These are phyloP conservation scores for Botryotinia globosa DNA, from an alignment of 2,329 filamentous ascomycete genomes.

Conservation along the genomic window DNA sequence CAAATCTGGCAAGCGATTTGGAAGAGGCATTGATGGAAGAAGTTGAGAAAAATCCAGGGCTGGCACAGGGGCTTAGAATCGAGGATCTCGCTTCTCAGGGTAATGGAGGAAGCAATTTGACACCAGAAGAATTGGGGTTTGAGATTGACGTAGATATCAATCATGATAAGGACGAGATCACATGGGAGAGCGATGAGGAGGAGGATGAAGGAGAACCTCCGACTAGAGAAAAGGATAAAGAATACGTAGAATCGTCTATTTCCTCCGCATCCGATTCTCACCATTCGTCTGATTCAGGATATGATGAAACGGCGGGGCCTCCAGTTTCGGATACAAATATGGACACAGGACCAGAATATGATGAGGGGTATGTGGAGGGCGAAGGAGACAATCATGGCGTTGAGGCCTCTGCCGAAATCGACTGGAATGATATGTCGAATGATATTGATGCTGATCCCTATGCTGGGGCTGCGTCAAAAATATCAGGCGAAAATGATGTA, in stretches of 20 bases:
- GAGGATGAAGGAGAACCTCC: background rate
- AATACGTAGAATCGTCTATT: background rate
- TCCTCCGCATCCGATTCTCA: background rate
- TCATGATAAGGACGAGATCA: background rate
- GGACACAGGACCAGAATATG: background rate
- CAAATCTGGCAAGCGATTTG: slow-evolving; percentile 5
- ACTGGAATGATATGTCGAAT: slow-evolving; percentile 4
- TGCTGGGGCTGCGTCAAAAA: background rate
- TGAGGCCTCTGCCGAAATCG: background rate
- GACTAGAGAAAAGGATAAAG: background rate
- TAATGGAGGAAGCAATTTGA: background rate
- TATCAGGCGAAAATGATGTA: background rate
- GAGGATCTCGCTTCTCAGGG: background rate
- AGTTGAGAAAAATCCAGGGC: background rate
- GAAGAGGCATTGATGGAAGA: slow-evolving; percentile 13
- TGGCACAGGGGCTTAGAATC: background rate
- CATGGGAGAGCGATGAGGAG: background rate
- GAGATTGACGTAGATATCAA: background rate
- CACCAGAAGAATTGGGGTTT: background rate
- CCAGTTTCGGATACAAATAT: background rate
- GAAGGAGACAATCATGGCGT: background rate
- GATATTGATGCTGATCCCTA: background rate
- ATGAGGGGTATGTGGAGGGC: background rate
- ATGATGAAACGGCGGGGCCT: background rate
- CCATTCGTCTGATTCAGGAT: background rate